Base-by-base conservation (phyloP, 1,284 basidiomycete species). In the Ustilago crameri region DNA sequence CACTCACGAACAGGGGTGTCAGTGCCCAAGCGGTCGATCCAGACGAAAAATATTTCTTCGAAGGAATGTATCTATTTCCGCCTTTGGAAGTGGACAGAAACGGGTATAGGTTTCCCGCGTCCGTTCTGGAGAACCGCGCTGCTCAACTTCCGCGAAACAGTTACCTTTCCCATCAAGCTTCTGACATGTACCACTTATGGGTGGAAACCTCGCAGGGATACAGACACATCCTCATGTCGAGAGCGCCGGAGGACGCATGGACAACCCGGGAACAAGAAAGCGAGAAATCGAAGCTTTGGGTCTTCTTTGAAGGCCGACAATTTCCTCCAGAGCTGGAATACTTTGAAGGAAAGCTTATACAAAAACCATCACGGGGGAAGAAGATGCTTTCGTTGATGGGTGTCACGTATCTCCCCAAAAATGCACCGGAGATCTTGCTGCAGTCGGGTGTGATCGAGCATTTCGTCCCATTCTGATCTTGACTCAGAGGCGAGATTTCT, bases 11-110 rank as follows among this genome's bases (percentile, higher is more conserved):
- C 8, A 7, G 3, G 26, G 8, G 17, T 9, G 27, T 44, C 22
- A 26, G 23, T 44, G 43, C 43, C 24, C 8, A 27, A 27, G 3
- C 14, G 4, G 43, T 44, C 7, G 5, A 44, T n/a, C 22, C 23
- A 3, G 7, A 10, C 5, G 5, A 23, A 5, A 18, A 42, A 14
- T 3, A 3, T 23, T 23, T 54, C 17, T 7, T 15, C 3, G 14
- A 54, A 30, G 53, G 53, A 9, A 43, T 18, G 34, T 57, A 38
- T 27, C 34, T 57, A 23, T 37, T 23, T 1, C 54, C 54, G 5
- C 54, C 54, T n/a, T 14, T 57, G 17, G n/a, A 24, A 9, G 14
- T 26, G 17, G 2, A 35, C 7, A 9, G 26, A 4, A 8, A 15
- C 10, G 24, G 42, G 14, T 43, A 45, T 9, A 30, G 26, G 3